Evolutionary conservation across 805 yeast species (phyloP).

Genomic region (Wickerhamiella azymoides): DNA sequence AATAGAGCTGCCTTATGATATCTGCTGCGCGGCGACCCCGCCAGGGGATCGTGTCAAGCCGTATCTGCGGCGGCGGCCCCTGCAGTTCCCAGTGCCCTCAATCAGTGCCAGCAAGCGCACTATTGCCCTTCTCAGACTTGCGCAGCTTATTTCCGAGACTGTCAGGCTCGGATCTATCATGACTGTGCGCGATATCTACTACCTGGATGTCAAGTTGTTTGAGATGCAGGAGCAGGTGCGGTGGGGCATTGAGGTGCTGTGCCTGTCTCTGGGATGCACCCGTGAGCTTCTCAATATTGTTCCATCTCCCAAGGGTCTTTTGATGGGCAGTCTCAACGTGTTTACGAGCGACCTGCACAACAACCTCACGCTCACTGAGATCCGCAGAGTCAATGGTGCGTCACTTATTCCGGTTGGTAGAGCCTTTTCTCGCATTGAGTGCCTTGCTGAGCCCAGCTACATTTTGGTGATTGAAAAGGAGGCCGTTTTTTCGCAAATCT

Average conservation of each 20-base stretch:
- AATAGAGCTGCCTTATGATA: neutral
- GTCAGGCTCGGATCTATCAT: slow-evolving; percentile 12
- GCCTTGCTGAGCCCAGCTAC: slow-evolving; percentile 16
- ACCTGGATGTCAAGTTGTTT: slow-evolving; percentile 42
- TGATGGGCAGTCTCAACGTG: slow-evolving; percentile 29
- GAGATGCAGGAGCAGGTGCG: slow-evolving; percentile 32
- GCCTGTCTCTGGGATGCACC: slow-evolving; percentile 28
- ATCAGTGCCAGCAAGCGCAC: neutral
- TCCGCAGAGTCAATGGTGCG: slow-evolving; percentile 16
- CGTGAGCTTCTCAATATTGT: slow-evolving; percentile 31
- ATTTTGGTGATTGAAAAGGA: slow-evolving; percentile 40
- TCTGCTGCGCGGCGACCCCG: neutral
- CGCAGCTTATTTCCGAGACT: slow-evolving; percentile 12
- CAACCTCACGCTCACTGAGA: neutral
- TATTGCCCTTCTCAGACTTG: slow-evolving; percentile 3
- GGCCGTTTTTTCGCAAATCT: slow-evolving; percentile 29
- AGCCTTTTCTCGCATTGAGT: slow-evolving; percentile 14
- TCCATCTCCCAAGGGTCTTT: slow-evolving; percentile 44
- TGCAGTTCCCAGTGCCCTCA: neutral
- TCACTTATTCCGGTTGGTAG: slow-evolving; percentile 27
- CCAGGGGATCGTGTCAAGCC: neutral
- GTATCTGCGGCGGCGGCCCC: neutral
- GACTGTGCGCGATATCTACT: slow-evolving; percentile 45
- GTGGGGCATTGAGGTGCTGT: slow-evolving; percentile 28
- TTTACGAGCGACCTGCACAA: slow-evolving; percentile 13